Evolutionary conservation across 225 moss, liverwort and hornwort genomes (phyloP).

Genomic region (Physcomitrium patens): DNA sequence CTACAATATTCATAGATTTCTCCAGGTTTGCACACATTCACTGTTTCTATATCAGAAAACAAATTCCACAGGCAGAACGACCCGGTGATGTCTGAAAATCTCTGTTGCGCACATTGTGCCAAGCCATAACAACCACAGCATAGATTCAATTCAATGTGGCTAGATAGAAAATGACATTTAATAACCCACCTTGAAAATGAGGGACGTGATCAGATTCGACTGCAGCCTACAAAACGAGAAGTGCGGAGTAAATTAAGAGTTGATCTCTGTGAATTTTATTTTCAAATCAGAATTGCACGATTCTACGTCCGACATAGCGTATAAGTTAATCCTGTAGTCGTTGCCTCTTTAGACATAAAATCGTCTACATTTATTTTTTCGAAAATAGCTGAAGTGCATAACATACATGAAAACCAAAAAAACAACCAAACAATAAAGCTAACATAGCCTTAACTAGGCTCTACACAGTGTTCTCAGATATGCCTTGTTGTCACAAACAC

Average conservation of each 20-base stretch:
- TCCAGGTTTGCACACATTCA: background rate
- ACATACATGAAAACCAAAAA: background rate
- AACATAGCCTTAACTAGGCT: background rate
- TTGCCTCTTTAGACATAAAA: constrained; percentile 1
- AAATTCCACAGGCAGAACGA: constrained; percentile 14
- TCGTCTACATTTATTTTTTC: constrained; percentile 5
- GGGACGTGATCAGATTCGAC: constrained; percentile 67
- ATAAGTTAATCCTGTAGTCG: background rate
- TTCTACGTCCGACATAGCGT: constrained; percentile 5
- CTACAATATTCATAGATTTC: background rate
- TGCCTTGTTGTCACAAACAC: background rate
- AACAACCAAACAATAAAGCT: background rate
- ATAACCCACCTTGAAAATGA: constrained; percentile 70
- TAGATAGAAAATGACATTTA: constrained; percentile 18
- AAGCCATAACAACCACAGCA: constrained; percentile 8
- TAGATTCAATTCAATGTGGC: background rate
- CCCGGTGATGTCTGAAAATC: constrained; percentile 5
- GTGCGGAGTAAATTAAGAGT: constrained; percentile 19
- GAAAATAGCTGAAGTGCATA: constrained; percentile 14
- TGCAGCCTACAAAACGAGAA: constrained; percentile 67
- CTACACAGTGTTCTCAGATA: background rate
- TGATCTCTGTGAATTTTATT: background rate
- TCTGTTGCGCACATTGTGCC: constrained; percentile 3
- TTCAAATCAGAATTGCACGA: background rate
- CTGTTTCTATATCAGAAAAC: background rate